Evolutionary conservation across 768 basidiomycete species (phyloP), one percentile per base, ranked within the genome.

Genomic region (Tylopilus balloui): DNA sequence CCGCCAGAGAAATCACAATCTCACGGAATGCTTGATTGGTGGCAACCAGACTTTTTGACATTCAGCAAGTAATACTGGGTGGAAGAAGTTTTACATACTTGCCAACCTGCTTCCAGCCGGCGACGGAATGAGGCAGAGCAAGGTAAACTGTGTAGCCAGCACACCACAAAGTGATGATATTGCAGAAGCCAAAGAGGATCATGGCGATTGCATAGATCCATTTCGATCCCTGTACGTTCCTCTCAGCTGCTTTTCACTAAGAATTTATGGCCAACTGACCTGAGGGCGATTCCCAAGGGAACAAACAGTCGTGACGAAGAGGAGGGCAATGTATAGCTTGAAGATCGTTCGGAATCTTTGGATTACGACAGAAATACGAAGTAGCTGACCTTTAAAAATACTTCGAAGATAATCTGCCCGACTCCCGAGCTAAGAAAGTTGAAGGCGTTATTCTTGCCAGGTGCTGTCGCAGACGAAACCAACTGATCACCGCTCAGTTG

Each of bases 271-370:
- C 11, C 21, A 48, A 56, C 67, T 9, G 15, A 65, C 71, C 61
- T 86, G 88, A 42, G 92, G 92, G 42, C 92, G 83, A 69, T 95
- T 95, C 35, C 92, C 92, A 47, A 94, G 82, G 28, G 92, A 92
- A 72, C 89, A 91, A 44, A 92, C 86, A 43, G 84, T 73, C 54
- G 86, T 78, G 46, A 92, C 79, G 68, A 89, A 92, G 57, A 95
- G 73, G 40, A 93, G 74, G 35, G 79, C 86, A 54, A 95, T 88
- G 68, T 93, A 95, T 42, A 95, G 69, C 73, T 88, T 47, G 5
- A 5, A 29, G 20, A 9, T 17, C 40, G 23, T 23, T 64, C n/a
- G 52, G 40, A 12, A 32, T n/a, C 43, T 73, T 43, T 73, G 14
- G 36, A 19, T 46, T 21, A 36, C n/a, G 15, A 14, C 3, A 21